Percentiles rank a stretch among this genome's conserved stretches.
Conservation (phyloP, 2,329 filamentous ascomycete species). For the Huntiella moniliformis region DNA sequence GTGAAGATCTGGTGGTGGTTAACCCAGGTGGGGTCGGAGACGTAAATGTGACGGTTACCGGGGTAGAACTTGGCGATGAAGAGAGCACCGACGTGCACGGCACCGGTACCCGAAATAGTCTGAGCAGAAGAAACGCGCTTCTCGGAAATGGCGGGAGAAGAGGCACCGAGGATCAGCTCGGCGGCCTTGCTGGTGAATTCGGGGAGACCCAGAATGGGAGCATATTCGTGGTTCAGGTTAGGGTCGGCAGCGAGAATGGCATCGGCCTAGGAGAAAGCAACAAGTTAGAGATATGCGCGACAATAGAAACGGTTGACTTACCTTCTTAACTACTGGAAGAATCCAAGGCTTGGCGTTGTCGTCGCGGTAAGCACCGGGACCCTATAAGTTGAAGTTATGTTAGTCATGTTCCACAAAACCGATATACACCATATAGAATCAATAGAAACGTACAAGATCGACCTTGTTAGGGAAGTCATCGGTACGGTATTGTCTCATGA, state of each 20-base stretch:
- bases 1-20: constrained; percentile 98
- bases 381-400: constrained; percentile 20
- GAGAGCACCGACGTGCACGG: constrained; percentile 77
- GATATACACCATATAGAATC: background rate
- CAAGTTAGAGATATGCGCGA: background rate
- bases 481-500: constrained; percentile 73
- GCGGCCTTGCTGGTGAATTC: constrained; percentile 79
- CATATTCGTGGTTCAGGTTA: constrained; percentile 91
- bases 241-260: constrained; percentile 76
- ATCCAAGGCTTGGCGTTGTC: constrained; percentile 95
- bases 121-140: constrained; percentile 69
- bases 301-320: constrained; percentile 23
- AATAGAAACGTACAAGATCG: constrained; percentile 49
- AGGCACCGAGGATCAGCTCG: constrained; percentile 66
- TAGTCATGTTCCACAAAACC: background rate
- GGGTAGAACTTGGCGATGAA: constrained; percentile 85
- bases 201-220: constrained; percentile 76
- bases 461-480: constrained; percentile 68
- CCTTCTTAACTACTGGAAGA: constrained; percentile 89
- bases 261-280: constrained; percentile 47
- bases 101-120: constrained; percentile 93
- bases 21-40: constrained; percentile 91
- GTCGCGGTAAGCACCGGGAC: constrained; percentile 85
- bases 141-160: constrained; percentile 66
- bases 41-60: constrained; percentile 58